phyloP scores from a whole-genome alignment of 179 eudicot species.

The Dionaea muscipula region DNA sequence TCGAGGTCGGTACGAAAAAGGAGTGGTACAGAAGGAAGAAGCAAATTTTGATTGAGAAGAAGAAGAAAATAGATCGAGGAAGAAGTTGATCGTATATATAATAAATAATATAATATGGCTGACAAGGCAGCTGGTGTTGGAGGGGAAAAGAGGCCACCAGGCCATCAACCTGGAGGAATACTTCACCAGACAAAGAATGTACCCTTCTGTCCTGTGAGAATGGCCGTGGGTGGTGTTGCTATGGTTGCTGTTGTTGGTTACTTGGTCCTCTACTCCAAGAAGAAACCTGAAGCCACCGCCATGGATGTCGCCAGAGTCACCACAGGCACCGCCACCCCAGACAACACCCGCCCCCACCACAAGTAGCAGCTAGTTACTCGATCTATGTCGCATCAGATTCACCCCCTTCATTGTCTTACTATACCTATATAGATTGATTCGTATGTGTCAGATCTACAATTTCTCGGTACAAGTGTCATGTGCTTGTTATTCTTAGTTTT shows the following conservation, averaged over 20 bases:
- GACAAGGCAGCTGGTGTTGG: conserved; percentile 15
- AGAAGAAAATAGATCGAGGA: neutral
- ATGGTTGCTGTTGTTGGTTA: conserved; percentile 22
- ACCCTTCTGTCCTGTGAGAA: conserved; percentile 16
- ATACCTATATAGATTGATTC: too few relatives aligned
- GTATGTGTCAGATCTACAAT: too few relatives aligned
- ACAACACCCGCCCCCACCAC: conserved; percentile 23
- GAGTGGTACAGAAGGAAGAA: too few relatives aligned
- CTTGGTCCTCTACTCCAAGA: conserved; percentile 36
- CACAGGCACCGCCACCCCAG: conserved; percentile 24
- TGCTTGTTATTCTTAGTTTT: too few relatives aligned
- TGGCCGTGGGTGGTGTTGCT: conserved; percentile 35
- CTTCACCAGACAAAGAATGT: conserved; percentile 24
- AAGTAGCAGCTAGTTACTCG: conserved; percentile 10
- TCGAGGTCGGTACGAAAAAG: too few relatives aligned
- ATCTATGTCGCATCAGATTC: too few relatives aligned
- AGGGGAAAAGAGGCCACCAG: conserved; percentile 15
- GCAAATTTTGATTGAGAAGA: neutral
- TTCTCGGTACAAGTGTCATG: too few relatives aligned
- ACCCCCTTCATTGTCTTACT: too few relatives aligned
- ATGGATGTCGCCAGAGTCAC: conserved; percentile 42
- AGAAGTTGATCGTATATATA: conserved; percentile 2
- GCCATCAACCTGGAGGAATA: conserved; percentile 14
- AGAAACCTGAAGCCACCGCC: conserved; percentile 56
- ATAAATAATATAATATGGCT: conserved; percentile 10